Percentiles rank a stretch among this genome's conserved stretches.
Conservation (phyloP, 441 rosid genomes). For the Bruguiera hainesii region DNA sequence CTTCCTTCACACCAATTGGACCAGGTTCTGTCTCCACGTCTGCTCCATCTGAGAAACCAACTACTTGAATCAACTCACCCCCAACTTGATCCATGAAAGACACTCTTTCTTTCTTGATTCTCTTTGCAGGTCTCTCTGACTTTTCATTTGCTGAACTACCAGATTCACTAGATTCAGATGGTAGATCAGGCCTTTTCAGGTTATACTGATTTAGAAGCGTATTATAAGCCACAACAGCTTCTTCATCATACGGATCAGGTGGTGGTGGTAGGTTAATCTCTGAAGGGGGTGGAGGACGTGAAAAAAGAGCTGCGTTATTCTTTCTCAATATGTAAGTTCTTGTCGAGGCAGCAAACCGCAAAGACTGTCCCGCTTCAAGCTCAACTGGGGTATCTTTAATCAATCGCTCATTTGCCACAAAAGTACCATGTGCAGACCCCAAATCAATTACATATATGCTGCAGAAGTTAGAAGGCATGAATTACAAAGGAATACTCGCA, state of each 20-base stretch:
- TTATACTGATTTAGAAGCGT: slow-evolving; percentile 85
- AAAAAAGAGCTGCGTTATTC: slow-evolving; percentile 78
- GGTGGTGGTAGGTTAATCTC: slow-evolving; percentile 73
- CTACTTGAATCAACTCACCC: slow-evolving; percentile 85
- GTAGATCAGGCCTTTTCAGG: slow-evolving; percentile 38
- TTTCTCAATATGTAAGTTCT: slow-evolving; percentile 74
- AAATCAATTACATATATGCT: slow-evolving; percentile 88
- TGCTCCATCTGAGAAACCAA: slow-evolving; percentile 93
- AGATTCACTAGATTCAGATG: slow-evolving; percentile 28
- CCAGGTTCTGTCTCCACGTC: slow-evolving; percentile 97
- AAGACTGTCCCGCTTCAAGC: slow-evolving; percentile 92
- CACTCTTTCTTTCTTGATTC: slow-evolving; percentile 58
- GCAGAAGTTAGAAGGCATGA: slow-evolving; percentile 21
- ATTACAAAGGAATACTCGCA: slow-evolving; percentile 10
- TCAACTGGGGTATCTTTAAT: slow-evolving; percentile 76
- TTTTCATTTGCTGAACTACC: slow-evolving; percentile 22
- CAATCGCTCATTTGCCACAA: slow-evolving; percentile 90
- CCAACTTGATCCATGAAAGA: slow-evolving; percentile 83
- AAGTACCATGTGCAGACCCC: slow-evolving; percentile 97
- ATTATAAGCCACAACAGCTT: slow-evolving; percentile 80
- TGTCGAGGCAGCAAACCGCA: slow-evolving; percentile 94
- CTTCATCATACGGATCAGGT: slow-evolving; percentile 86
- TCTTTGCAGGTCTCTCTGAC: slow-evolving; percentile 47
- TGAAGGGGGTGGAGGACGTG: slow-evolving; percentile 48
- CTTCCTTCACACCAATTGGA: slow-evolving; percentile 90